Percentiles rank a stretch among this genome's conserved stretches.
These are phyloP conservation scores for Claviceps spartinae DNA, from an alignment of 2,329 filamentous ascomycete genomes.

Conservation along the genomic window DNA sequence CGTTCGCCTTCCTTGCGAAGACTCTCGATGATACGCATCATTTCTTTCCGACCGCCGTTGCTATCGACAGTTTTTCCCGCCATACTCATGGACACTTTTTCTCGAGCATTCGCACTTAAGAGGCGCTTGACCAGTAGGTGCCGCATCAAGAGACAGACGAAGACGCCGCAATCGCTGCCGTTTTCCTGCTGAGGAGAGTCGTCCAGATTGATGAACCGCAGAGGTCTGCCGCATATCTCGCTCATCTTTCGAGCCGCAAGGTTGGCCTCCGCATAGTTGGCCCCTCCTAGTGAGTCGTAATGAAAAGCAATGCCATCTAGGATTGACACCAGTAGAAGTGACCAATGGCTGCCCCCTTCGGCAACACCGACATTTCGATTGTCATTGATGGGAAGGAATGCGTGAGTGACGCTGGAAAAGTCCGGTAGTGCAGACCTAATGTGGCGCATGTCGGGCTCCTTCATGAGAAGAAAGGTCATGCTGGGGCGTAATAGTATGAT, in stretches of 20 bases:
- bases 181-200: conserved; percentile 90
- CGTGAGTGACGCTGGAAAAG: conserved; percentile 70
- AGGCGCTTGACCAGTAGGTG: conserved; percentile 80
- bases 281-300: conserved; percentile 74
- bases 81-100: conserved; percentile 93
- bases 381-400: conserved; percentile 94
- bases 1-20: conserved; percentile 79
- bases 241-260: conserved; percentile 56
- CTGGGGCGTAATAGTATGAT: conserved; percentile 85
- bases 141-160: conserved; percentile 89
- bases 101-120: conserved; percentile 60
- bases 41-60: conserved; percentile 69
- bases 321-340: conserved; percentile 73
- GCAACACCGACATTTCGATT: conserved; percentile 58
- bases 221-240: conserved; percentile 48
- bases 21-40: conserved; percentile 76
- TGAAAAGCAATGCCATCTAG: conserved; percentile 90
- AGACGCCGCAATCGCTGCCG: conserved; percentile 85
- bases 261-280: conserved; percentile 63
- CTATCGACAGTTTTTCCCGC: conserved; percentile 74
- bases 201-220: conserved; percentile 67
- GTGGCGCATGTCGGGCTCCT: conserved; percentile 44
- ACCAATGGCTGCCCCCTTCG: conserved; percentile 94
- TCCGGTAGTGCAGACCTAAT: conserved; percentile 62
- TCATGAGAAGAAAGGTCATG: conserved; percentile 85